Percentiles rank a stretch among this genome's conserved stretches.
These are phyloP conservation scores for Didymellaceae sp. DNA, from an alignment of 2,329 filamentous ascomycete species.

Conservation along the genomic window DNA sequence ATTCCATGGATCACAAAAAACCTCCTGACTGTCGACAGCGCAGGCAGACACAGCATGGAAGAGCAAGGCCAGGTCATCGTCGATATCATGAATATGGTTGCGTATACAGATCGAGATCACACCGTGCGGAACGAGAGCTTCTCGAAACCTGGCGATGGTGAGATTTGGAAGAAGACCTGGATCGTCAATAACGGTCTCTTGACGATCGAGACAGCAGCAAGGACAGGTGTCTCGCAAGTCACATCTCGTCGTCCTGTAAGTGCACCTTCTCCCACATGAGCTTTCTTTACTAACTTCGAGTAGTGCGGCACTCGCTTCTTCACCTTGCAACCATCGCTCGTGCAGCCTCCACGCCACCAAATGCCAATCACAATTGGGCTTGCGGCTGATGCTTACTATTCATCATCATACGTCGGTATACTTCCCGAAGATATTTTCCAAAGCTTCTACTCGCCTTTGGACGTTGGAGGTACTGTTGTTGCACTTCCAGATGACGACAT, in stretches of 20 bases:
- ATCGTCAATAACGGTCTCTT: slow-evolving; percentile 76
- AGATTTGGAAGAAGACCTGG: slow-evolving; percentile 72
- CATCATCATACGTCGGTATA: slow-evolving; percentile 64
- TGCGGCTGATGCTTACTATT: slow-evolving; percentile 51
- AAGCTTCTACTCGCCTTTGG: slow-evolving; percentile 67
- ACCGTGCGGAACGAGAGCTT: slow-evolving; percentile 72
- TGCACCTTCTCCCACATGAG: slow-evolving; percentile 57
- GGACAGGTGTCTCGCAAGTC: slow-evolving; percentile 72
- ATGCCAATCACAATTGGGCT: slow-evolving; percentile 49
- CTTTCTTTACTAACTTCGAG: slow-evolving; percentile 16
- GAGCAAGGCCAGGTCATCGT: slow-evolving; percentile 94
- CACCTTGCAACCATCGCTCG: slow-evolving; percentile 46
- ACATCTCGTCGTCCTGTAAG: slow-evolving; percentile 75
- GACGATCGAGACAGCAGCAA: slow-evolving; percentile 73
- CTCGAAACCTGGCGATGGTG: slow-evolving; percentile 67
- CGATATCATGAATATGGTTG: slow-evolving; percentile 90
- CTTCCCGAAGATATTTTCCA: slow-evolving; percentile 77
- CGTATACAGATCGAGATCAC: slow-evolving; percentile 85
- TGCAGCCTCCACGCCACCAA: slow-evolving; percentile 50
- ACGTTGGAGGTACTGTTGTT: slow-evolving; percentile 66
- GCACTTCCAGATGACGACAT: slow-evolving; percentile 75
- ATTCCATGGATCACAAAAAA: slow-evolving; percentile 91
- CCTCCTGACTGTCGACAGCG: slow-evolving; percentile 76
- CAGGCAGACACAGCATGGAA: slow-evolving; percentile 77
- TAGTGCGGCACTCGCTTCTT: slow-evolving; percentile 53